A percentile compares a stretch with the other conserved stretches of the same genome.
These are phyloP conservation scores for Cytospora leucostoma DNA, from an alignment of 2,329 filamentous ascomycete species.

Conservation along the genomic window DNA sequence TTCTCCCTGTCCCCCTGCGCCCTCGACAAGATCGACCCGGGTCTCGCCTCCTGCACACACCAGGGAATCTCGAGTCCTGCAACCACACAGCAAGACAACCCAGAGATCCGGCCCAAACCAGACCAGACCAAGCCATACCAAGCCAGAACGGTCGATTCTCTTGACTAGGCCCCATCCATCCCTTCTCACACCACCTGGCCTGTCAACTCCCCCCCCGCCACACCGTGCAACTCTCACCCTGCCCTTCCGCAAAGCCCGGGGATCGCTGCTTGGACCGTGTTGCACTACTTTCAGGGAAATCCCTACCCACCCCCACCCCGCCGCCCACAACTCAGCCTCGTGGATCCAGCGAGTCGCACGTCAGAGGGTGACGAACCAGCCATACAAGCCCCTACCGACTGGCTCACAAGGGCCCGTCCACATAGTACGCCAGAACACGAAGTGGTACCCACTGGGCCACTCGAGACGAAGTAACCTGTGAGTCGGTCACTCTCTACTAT, in stretches of 20 bases:
- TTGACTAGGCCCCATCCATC: slow-evolving; percentile 21
- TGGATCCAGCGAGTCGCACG: slow-evolving; percentile 27
- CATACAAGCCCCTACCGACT: slow-evolving; percentile 23
- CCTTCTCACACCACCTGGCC: slow-evolving; percentile 19
- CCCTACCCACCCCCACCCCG: slow-evolving; percentile 19
- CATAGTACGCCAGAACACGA: slow-evolving; percentile 22
- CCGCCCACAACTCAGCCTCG: slow-evolving; percentile 27
- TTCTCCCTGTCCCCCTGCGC: not conserved
- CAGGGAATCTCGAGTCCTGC: slow-evolving; percentile 13
- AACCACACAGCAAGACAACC: not conserved
- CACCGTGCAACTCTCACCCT: slow-evolving; percentile 5
- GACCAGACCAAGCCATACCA: slow-evolving; percentile 17
- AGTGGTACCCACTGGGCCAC: slow-evolving; percentile 19
- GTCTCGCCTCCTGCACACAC: slow-evolving; percentile 26
- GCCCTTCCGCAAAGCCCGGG: not conserved
- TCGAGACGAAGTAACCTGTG: slow-evolving; percentile 23
- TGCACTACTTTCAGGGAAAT: slow-evolving; percentile 2
- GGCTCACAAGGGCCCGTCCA: slow-evolving; percentile 27
- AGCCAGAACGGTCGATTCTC: slow-evolving; percentile 27
- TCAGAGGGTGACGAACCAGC: slow-evolving; percentile 28
- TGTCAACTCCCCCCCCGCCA: slow-evolving; percentile 3
- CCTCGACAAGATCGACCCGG: slow-evolving; percentile 26
- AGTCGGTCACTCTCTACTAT: slow-evolving; percentile 14
- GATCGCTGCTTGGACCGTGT: no score
- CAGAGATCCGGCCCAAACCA: no score